Conservation (phyloP, 208 protist genomes). For the Angomonas ambiguus region DNA sequence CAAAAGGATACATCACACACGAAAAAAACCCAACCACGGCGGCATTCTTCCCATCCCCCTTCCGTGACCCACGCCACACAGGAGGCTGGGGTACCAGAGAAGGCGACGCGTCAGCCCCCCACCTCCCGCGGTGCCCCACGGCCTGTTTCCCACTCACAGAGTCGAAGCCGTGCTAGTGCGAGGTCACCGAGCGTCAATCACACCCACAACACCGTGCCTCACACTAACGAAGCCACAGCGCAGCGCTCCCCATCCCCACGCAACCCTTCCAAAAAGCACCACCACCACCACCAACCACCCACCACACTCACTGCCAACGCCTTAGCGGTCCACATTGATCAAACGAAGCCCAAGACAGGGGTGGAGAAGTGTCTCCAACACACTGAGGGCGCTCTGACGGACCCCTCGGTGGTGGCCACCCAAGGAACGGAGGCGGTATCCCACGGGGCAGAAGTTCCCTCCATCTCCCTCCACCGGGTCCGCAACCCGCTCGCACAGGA, state of each 20-base stretch:
- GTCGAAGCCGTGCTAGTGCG: background rate
- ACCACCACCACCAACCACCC: too few species aligned
- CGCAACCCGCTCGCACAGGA: background rate
- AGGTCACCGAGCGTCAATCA: background rate
- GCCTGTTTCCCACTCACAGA: background rate
- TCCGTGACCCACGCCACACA: background rate
- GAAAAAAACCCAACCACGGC: background rate
- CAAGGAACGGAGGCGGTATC: constrained; percentile 1
- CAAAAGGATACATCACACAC: background rate
- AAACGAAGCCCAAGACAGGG: background rate
- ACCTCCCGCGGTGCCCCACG: background rate
- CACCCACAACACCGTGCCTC: background rate
- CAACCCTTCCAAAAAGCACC: background rate
- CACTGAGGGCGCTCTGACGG: background rate
- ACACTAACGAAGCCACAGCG: background rate
- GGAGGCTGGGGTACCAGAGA: background rate
- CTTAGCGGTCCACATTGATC: constrained; percentile 18
- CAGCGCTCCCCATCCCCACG: background rate
- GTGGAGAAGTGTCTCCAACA: background rate
- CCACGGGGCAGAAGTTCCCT: background rate
- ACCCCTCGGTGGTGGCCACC: background rate
- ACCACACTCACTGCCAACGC: constrained; percentile 24
- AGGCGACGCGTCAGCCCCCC: background rate
- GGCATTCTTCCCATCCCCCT: background rate
- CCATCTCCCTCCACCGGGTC: background rate